Conservation (phyloP, 1,284 basidiomycete genomes). For the Pseudozyma pruni region DNA sequence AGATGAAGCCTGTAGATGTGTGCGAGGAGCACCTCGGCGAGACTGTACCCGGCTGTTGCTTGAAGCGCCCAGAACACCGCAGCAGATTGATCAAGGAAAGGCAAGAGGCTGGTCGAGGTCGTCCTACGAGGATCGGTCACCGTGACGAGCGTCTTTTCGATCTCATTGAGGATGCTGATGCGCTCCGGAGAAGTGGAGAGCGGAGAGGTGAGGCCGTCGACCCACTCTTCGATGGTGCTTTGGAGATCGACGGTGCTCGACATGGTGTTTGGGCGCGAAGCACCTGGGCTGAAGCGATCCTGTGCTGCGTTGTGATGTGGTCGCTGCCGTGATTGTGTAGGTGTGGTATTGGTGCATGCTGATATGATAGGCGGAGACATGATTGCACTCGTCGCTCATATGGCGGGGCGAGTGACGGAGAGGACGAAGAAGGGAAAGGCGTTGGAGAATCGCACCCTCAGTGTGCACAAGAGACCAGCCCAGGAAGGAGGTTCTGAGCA, state of each 20-base stretch:
- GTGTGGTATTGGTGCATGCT: slow-evolving; percentile 1
- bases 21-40: slow-evolving; percentile 34
- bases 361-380: slow-evolving; percentile 31
- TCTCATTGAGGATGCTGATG: slow-evolving; percentile 28
- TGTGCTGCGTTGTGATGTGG: slow-evolving; percentile 13
- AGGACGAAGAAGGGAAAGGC: neutral
- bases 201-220: slow-evolving; percentile 33
- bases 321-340: neutral
- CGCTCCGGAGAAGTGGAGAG: slow-evolving; percentile 34
- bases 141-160: slow-evolving; percentile 35
- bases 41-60: slow-evolving; percentile 25
- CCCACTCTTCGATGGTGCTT: slow-evolving; percentile 24
- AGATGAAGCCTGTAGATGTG: slow-evolving; percentile 34
- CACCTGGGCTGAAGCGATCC: slow-evolving; percentile 23
- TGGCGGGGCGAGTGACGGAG: neutral
- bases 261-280: slow-evolving; percentile 31
- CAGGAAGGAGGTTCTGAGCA: neutral
- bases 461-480: neutral
- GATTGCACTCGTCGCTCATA: slow-evolving; percentile 6
- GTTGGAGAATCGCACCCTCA: too few species aligned
- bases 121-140: slow-evolving; percentile 6
- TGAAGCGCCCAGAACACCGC: slow-evolving; percentile 42
- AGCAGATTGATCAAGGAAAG: slow-evolving; percentile 11
- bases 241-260: slow-evolving; percentile 23
- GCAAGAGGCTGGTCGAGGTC: slow-evolving; percentile 1